Percentiles rank a stretch among this genome's conserved stretches.
These are phyloP conservation scores for Endoconidiophora laricicola DNA, from an alignment of 2,329 filamentous ascomycete genomes.

Conservation along the genomic window DNA sequence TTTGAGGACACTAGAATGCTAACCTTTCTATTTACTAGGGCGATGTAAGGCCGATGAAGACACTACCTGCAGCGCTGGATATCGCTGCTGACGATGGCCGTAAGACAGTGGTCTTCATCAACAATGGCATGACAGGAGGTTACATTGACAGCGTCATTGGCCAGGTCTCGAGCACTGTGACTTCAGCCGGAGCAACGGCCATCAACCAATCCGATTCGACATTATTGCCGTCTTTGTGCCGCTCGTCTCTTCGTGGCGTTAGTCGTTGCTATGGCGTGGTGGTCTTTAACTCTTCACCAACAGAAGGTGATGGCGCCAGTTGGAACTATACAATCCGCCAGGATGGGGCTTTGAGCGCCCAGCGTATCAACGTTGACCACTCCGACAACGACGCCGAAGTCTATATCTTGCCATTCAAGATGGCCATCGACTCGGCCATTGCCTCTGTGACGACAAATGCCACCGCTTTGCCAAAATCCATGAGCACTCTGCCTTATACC, in stretches of 20 bases:
- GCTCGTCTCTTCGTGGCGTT: conserved; percentile 46
- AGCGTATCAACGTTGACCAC: conserved; percentile 45
- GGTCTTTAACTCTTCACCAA: conserved; percentile 59
- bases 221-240: conserved; percentile 47
- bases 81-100: conserved; percentile 38
- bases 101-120: conserved; percentile 60
- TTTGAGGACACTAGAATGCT: neutral
- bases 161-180: conserved; percentile 40
- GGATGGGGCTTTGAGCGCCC: conserved; percentile 48
- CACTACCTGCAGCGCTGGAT: conserved; percentile 45
- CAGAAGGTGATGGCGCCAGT: conserved; percentile 43
- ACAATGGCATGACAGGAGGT: conserved; percentile 53
- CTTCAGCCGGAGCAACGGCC: conserved; percentile 37
- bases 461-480: conserved; percentile 24
- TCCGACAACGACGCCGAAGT: conserved; percentile 58
- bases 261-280: conserved; percentile 58
- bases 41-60: conserved; percentile 39
- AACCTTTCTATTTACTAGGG: conserved; percentile 23
- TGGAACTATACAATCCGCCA: conserved; percentile 82
- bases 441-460: conserved; percentile 27
- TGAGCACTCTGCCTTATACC: conserved; percentile 64
- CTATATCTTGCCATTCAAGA: conserved; percentile 65
- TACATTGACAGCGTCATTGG: conserved; percentile 57
- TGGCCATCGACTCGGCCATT: conserved; percentile 61
- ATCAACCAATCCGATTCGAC: conserved; percentile 35